A percentile compares a stretch with the other conserved stretches of the same genome.
phyloP scores from a whole-genome alignment of 2,329 filamentous ascomycete genomes.

The Myrmaecium sp. region DNA sequence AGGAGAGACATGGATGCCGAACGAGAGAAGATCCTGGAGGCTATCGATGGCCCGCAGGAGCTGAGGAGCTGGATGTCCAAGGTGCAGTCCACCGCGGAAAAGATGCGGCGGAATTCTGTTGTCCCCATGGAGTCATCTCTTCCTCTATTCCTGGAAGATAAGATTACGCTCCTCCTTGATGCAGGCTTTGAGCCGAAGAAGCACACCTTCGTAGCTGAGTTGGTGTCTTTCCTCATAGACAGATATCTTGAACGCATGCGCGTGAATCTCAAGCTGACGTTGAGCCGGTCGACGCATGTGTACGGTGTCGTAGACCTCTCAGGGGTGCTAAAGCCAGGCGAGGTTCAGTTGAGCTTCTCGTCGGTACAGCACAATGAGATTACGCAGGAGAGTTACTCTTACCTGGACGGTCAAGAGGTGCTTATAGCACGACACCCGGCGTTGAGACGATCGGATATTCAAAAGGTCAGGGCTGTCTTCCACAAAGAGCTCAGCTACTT shows the following conservation, averaged over 20 bases:
- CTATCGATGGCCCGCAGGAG: constrained; percentile 32
- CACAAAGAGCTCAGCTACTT: constrained; percentile 46
- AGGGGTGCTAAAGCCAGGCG: constrained; percentile 41
- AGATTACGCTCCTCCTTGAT: constrained; percentile 15
- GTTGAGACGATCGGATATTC: constrained; percentile 54
- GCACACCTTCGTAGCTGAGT: constrained; percentile 32
- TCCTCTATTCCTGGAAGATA: constrained; percentile 11
- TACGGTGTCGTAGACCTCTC: constrained; percentile 55
- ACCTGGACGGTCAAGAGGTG: constrained; percentile 37
- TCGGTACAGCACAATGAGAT: constrained; percentile 36
- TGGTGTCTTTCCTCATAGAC: constrained; percentile 31
- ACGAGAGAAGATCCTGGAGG: constrained; percentile 33
- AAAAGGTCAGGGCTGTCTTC: constrained; percentile 37
- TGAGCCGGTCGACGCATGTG: constrained; percentile 44
- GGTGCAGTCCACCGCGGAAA: constrained; percentile 13
- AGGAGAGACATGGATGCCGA: constrained; percentile 32
- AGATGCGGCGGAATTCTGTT: constrained; percentile 8
- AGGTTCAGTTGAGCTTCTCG: constrained; percentile 54
- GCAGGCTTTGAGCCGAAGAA: constrained; percentile 39
- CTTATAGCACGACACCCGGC: constrained; percentile 55
- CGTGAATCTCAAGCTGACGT: constrained; percentile 40
- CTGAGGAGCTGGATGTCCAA: constrained; percentile 39
- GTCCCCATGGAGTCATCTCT: constrained; percentile 12
- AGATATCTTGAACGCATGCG: constrained; percentile 37
- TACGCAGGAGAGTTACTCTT: constrained; percentile 35